Conservation (phyloP, 139 green algal genomes). For the Gonium pectorale region DNA sequence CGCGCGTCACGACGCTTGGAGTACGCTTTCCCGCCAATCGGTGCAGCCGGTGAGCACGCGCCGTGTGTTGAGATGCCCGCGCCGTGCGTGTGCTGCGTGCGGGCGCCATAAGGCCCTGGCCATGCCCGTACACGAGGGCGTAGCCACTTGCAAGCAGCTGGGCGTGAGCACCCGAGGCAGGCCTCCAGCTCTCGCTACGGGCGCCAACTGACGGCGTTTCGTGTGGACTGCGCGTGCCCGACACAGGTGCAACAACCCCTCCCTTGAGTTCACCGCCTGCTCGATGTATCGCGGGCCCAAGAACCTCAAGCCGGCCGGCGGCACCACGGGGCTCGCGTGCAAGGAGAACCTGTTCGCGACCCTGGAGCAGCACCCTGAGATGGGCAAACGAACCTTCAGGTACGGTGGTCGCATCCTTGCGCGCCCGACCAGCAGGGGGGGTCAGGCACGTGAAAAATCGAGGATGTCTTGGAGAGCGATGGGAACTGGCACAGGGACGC, state of each 20-base stretch:
- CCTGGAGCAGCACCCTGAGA: conserved; percentile 34
- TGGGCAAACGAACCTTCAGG: conserved; percentile 31
- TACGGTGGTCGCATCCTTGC: no score
- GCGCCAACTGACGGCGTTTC: no score
- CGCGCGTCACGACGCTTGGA: conserved; percentile 48
- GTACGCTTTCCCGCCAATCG: conserved; percentile 52
- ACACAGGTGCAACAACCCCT: conserved; percentile 49
- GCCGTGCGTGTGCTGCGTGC: no score
- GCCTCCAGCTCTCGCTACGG: no score
- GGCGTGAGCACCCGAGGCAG: no score
- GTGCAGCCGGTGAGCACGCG: conserved; percentile 41
- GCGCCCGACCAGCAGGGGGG: background rate
- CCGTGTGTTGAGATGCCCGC: background rate
- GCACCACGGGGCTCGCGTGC: background rate
- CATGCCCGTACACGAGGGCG: background rate
- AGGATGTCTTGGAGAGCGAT: no score
- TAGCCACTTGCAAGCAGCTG: background rate
- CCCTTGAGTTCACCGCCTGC: conserved; percentile 43
- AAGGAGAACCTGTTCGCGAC: conserved; percentile 42
- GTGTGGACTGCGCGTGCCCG: background rate
- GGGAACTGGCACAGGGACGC: no score
- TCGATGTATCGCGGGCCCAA: conserved; percentile 46
- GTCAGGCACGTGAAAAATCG: no score
- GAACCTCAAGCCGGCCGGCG: conserved; percentile 17
- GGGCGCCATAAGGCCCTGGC: background rate